A percentile compares a stretch with the other conserved stretches of the same genome.
phyloP scores from a whole-genome alignment of 106 monocot genomes.

The Acanthochlamys bracteata region DNA sequence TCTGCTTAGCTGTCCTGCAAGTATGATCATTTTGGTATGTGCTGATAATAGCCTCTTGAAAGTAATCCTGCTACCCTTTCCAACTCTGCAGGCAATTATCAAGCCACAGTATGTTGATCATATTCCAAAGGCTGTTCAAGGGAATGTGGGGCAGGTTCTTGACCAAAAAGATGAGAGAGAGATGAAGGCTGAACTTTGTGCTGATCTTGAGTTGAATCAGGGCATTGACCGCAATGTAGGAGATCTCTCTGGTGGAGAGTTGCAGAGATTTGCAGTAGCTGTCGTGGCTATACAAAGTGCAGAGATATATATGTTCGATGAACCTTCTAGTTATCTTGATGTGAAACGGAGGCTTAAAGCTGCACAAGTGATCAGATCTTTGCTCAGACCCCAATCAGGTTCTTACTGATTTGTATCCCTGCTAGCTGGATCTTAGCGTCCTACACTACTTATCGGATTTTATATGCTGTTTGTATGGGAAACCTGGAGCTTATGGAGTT shows the following conservation, averaged over 20 bases:
- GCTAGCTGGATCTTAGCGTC: constrained; percentile 64
- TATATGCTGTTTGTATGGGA: constrained; percentile 98
- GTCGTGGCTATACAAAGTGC: constrained; percentile 90
- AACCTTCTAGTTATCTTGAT: constrained; percentile 97
- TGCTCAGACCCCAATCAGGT: constrained; percentile 92
- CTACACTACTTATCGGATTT: constrained; percentile 97
- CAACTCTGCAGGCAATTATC: constrained; percentile 63
- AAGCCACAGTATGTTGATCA: constrained; percentile 99
- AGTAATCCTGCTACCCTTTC: not conserved
- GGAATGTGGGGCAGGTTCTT: constrained; percentile 95
- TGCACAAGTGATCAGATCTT: constrained; percentile 86
- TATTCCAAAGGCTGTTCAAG: constrained; percentile 97
- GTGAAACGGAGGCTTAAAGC: constrained; percentile 98
- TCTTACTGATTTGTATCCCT: not conserved
- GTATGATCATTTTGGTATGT: too few species aligned
- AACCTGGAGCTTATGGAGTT: constrained; percentile 98
- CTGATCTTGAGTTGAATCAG: constrained; percentile 85
- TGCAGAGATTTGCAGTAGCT: constrained; percentile 97
- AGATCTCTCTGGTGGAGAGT: constrained; percentile 95
- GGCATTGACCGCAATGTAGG: constrained; percentile 92
- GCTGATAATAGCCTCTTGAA: not conserved
- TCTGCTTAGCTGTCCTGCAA: too few species aligned
- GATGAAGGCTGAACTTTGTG: constrained; percentile 60
- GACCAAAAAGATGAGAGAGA: constrained; percentile 89
- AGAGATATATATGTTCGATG: constrained; percentile 99